phyloP scores from a whole-genome alignment of 495 filamentous ascomycete genomes.

The Parathielavia hyrcaniae region DNA sequence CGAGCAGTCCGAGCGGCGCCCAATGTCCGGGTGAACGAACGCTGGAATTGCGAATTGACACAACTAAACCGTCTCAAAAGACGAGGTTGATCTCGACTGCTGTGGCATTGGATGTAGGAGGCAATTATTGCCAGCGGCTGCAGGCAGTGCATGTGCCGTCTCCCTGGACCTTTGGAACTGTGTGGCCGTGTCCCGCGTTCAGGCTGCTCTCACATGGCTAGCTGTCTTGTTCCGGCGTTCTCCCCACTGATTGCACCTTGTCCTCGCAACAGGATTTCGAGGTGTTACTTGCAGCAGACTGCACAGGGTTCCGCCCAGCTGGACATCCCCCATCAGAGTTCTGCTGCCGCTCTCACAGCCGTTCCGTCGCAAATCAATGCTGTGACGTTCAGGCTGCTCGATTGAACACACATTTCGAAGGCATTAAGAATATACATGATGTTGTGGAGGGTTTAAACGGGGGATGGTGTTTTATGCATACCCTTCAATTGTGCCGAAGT shows the following conservation, averaged over 20 bases:
- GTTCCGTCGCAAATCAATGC: constrained; percentile 24
- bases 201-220: constrained; percentile 13
- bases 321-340: constrained; percentile 15
- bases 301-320: constrained; percentile 11
- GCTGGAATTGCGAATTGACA: constrained; percentile 20
- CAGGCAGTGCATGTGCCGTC: background rate
- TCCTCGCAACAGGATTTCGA: constrained; percentile 20
- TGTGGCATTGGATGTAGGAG: constrained; percentile 13
- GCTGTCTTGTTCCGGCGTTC: constrained; percentile 13
- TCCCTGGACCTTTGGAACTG: background rate
- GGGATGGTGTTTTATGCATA: constrained; percentile 32
- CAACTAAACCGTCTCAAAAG: constrained; percentile 27
- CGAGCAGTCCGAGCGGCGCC: constrained; percentile 1
- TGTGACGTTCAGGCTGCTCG: constrained; percentile 23
- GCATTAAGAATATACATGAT: constrained; percentile 23
- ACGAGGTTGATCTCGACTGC: constrained; percentile 13
- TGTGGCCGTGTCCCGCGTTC: background rate
- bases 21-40: constrained; percentile 13
- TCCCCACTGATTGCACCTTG: constrained; percentile 15
- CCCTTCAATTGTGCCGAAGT: constrained; percentile 23
- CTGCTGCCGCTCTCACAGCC: constrained; percentile 24
- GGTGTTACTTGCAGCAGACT: constrained; percentile 28
- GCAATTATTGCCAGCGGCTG: constrained; percentile 14
- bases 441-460: constrained; percentile 22
- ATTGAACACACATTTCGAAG: constrained; percentile 26